These are phyloP conservation scores for Clarireedia homoeocarpa DNA, from an alignment of 2,329 filamentous ascomycete genomes.

Conservation along the genomic window DNA sequence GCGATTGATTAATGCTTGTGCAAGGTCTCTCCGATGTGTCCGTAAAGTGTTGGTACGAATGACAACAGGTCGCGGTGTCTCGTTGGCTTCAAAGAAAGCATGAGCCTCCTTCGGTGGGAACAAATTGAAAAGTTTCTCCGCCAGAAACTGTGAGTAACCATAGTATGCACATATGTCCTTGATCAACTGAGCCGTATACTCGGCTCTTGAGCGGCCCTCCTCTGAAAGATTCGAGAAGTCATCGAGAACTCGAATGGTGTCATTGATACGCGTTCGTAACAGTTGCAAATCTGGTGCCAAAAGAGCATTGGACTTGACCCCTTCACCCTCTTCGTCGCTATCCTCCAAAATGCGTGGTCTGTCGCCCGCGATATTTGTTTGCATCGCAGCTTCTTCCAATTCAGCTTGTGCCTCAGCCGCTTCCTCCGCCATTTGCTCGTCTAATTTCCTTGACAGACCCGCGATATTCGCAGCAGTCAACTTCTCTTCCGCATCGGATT, in stretches of 20 bases:
- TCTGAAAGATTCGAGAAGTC: slow-evolving; percentile 79
- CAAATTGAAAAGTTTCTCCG: slow-evolving; percentile 87
- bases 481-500: slow-evolving; percentile 80
- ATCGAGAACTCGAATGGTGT: slow-evolving; percentile 84
- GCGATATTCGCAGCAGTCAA: slow-evolving; percentile 95
- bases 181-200: slow-evolving; percentile 80
- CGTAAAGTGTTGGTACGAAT: slow-evolving; percentile 95
- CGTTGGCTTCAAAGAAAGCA: slow-evolving; percentile 98
- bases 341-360: slow-evolving; percentile 57
- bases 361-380: slow-evolving; percentile 87
- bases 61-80: slow-evolving; percentile 85
- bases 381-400: slow-evolving; percentile 73
- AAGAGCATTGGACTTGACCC: slow-evolving; percentile 51
- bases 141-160: slow-evolving; percentile 89
- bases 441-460: slow-evolving; percentile 78
- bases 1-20: slow-evolving; percentile 89
- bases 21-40: slow-evolving; percentile 68
- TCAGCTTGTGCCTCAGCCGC: slow-evolving; percentile 79
- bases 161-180: slow-evolving; percentile 96
- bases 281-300: slow-evolving; percentile 87
- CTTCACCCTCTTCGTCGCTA: slow-evolving; percentile 52
- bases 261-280: slow-evolving; percentile 80
- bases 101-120: slow-evolving; percentile 93
- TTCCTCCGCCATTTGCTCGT: slow-evolving; percentile 67
- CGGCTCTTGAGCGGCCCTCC: slow-evolving; percentile 70